phyloP scores from a whole-genome alignment of 257 asterid species.

The Datura wrightii region DNA sequence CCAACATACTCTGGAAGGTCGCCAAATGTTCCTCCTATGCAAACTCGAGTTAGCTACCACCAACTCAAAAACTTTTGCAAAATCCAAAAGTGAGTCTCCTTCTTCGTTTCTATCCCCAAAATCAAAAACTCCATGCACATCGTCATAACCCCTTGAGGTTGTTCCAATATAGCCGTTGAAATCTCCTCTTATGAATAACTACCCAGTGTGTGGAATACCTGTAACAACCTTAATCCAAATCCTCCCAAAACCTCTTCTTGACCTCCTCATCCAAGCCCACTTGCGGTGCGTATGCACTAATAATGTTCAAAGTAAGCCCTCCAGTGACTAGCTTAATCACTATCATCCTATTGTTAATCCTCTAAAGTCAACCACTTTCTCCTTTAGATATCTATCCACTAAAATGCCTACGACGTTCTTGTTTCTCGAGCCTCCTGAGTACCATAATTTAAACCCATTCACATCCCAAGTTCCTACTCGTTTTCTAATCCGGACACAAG shows the following conservation, averaged over 20 bases:
- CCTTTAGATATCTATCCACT: background rate
- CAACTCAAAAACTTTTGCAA: background rate
- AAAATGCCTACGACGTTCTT: background rate
- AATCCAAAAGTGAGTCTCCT: background rate
- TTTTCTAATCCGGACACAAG: background rate
- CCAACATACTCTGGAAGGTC: background rate
- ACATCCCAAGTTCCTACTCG: too few relatives aligned
- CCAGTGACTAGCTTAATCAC: background rate
- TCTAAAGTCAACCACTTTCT: background rate
- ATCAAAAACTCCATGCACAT: background rate
- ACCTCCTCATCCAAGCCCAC: background rate
- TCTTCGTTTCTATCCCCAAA: conserved; percentile 4
- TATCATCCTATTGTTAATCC: background rate
- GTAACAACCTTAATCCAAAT: background rate
- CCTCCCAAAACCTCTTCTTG: background rate
- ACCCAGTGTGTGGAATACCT: background rate
- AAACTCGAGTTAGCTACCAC: background rate
- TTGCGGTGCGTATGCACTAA: background rate
- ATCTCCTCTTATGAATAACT: background rate
- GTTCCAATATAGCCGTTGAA: background rate
- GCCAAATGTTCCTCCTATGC: background rate
- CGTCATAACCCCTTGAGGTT: background rate
- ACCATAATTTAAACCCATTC: background rate
- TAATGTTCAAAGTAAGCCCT: background rate
- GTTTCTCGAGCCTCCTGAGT: background rate